Evolutionary conservation across 805 yeast species (phyloP).

Genomic region (Kodamaea laetipori): DNA sequence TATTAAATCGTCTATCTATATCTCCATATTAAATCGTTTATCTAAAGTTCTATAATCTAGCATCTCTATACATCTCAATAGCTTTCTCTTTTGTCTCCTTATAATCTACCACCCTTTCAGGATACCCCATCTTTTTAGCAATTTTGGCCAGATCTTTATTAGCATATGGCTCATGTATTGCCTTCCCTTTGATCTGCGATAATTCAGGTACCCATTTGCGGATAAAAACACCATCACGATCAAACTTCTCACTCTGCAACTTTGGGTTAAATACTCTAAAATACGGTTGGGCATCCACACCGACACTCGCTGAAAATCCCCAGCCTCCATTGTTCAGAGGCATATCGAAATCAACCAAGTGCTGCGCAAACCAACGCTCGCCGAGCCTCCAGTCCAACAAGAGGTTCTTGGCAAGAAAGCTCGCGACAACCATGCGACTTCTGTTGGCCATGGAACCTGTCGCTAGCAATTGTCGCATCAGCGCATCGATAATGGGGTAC

Average conservation of each 20-base stretch:
- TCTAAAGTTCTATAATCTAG: too few species aligned
- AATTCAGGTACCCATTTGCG: conserved; percentile 54
- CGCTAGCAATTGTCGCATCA: conserved; percentile 53
- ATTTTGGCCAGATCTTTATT: conserved; percentile 16
- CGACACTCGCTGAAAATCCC: conserved; percentile 56
- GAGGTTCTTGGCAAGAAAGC: conserved; percentile 52
- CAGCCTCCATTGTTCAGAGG: conserved; percentile 60
- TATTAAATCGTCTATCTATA: too few species aligned
- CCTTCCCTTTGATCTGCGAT: conserved; percentile 27
- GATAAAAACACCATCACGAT: conserved; percentile 48
- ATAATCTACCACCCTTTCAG: conserved; percentile 48
- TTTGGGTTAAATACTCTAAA: conserved; percentile 57
- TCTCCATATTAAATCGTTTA: too few species aligned
- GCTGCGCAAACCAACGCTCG: conserved; percentile 50
- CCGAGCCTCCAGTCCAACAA: conserved; percentile 59
- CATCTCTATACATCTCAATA: conserved; percentile 42
- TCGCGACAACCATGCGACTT: conserved; percentile 55
- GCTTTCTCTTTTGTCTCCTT: conserved; percentile 44
- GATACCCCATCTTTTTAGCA: conserved; percentile 38
- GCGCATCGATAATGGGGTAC: conserved; percentile 58
- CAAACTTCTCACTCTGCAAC: conserved; percentile 51
- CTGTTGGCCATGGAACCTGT: conserved; percentile 59
- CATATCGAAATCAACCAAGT: conserved; percentile 54
- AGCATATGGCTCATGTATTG: conserved; percentile 39
- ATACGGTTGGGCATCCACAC: conserved; percentile 59